phyloP scores from a whole-genome alignment of 495 filamentous ascomycete genomes.

The Hyaloscypha variabilis region DNA sequence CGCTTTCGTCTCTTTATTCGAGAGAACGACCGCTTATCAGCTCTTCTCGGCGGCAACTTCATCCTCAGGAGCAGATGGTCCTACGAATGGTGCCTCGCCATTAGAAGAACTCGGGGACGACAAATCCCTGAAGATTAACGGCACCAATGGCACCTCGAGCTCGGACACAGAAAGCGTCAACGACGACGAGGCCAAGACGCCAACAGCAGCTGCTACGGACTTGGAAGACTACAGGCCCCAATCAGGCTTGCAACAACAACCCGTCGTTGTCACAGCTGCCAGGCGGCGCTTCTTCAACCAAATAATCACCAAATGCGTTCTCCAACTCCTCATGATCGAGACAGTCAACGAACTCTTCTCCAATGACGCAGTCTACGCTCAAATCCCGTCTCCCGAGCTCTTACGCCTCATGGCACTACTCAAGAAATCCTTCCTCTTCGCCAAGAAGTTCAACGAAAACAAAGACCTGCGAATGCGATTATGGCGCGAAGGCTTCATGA shows the following conservation, averaged over 20 bases:
- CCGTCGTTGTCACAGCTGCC: slow-evolving; percentile 87
- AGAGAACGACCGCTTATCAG: slow-evolving; percentile 89
- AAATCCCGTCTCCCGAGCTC: slow-evolving; percentile 87
- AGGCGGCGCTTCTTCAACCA: slow-evolving; percentile 98
- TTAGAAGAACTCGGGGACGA: slow-evolving; percentile 43
- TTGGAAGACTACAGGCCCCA: slow-evolving; percentile 89
- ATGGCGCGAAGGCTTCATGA: slow-evolving; percentile 99
- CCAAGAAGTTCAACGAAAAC: slow-evolving; percentile 95
- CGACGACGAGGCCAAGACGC: slow-evolving; percentile 35
- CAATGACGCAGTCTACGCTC: slow-evolving; percentile 90
- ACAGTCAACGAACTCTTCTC: slow-evolving; percentile 98
- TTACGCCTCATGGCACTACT: slow-evolving; percentile 90
- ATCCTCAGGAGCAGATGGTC: slow-evolving; percentile 45
- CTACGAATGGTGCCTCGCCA: slow-evolving; percentile 45
- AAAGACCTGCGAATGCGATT: slow-evolving; percentile 92
- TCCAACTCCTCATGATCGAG: slow-evolving; percentile 98
- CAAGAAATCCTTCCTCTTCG: slow-evolving; percentile 94
- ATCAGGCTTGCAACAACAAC: slow-evolving; percentile 75
- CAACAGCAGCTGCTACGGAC: slow-evolving; percentile 44
- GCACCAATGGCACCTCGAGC: slow-evolving; percentile 42
- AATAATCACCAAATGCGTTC: slow-evolving; percentile 98
- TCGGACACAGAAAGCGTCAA: slow-evolving; percentile 41
- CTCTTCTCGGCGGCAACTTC: slow-evolving; percentile 83
- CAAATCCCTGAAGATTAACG: slow-evolving; percentile 66
- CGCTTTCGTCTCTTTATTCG: slow-evolving; percentile 93